Evolutionary conservation across 2,329 filamentous ascomycete species (phyloP).

Genomic region (Alternaria brassicicola): DNA sequence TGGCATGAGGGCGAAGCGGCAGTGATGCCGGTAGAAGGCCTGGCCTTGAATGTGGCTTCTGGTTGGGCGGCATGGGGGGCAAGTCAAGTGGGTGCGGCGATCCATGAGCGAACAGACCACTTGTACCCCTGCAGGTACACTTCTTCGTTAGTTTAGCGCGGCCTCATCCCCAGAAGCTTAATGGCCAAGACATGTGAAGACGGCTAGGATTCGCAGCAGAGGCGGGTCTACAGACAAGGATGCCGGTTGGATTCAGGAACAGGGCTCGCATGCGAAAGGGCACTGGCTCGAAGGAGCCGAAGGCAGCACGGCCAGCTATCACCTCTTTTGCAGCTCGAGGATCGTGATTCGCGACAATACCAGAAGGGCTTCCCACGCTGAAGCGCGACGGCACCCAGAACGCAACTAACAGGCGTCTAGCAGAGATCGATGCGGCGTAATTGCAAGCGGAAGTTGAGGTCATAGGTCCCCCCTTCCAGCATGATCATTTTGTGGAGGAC

Average conservation of each 20-base stretch:
- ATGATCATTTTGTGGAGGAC: background rate
- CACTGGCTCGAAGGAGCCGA: conserved; percentile 29
- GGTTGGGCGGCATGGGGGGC: conserved; percentile 37
- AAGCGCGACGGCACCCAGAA: conserved; percentile 4
- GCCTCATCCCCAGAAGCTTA: conserved; percentile 26
- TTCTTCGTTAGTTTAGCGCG: conserved; percentile 27
- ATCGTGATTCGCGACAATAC: conserved; percentile 24
- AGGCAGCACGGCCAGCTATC: conserved; percentile 8
- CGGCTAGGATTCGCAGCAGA: conserved; percentile 27
- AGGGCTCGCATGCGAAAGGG: conserved; percentile 20
- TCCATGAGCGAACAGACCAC: conserved; percentile 32
- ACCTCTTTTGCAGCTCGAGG: conserved; percentile 11
- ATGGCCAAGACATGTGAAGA: conserved; percentile 30
- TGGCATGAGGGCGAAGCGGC: conserved; percentile 31
- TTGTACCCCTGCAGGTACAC: conserved; percentile 34
- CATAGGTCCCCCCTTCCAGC: conserved; percentile 2
- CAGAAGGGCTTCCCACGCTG: conserved; percentile 13
- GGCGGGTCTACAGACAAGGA: conserved; percentile 29
- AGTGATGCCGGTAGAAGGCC: conserved; percentile 28
- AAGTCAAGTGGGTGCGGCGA: conserved; percentile 29
- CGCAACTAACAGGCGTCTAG: conserved; percentile 5
- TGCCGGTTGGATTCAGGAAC: conserved; percentile 35
- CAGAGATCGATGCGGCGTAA: conserved; percentile 7
- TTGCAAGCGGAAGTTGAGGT: conserved; percentile 1
- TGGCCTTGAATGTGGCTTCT: conserved; percentile 34